phyloP scores from a whole-genome alignment of 106 monocot genomes.

The Triglochin maritima region DNA sequence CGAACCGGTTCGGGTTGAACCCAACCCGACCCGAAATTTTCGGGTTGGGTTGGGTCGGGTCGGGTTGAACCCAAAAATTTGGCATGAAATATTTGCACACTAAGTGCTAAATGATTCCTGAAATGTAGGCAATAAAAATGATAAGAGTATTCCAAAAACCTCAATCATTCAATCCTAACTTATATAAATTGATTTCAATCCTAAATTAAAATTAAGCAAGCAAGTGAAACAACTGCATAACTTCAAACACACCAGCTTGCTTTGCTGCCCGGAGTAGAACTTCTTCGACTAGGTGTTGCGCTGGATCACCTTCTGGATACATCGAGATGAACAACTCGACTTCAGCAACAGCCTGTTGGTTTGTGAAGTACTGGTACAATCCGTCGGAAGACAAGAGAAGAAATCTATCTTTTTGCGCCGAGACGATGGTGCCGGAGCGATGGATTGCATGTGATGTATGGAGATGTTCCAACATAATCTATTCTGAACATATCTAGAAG shows the following conservation, averaged over 20 bases:
- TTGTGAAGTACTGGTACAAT: conserved; percentile 91
- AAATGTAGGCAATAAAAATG: too few species aligned
- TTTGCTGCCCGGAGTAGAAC: conserved; percentile 55
- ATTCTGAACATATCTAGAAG: conserved; percentile 86
- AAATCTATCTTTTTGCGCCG: conserved; percentile 44
- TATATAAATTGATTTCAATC: too few species aligned
- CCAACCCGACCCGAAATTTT: too few species aligned
- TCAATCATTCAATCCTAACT: too few species aligned
- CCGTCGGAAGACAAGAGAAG: conserved; percentile 86
- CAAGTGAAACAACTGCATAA: too few species aligned
- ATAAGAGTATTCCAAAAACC: too few species aligned
- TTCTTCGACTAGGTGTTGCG: conserved; percentile 57
- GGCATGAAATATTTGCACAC: too few species aligned
- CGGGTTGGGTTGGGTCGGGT: too few species aligned
- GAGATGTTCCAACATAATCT: conserved; percentile 67
- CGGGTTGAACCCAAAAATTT: too few species aligned
- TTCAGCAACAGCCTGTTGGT: conserved; percentile 56
- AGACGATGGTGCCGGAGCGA: conserved; percentile 58
- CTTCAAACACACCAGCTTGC: conserved; percentile 50
- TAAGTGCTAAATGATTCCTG: too few species aligned
- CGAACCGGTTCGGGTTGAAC: too few species aligned
- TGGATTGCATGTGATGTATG: conserved; percentile 77
- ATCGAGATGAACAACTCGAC: conserved; percentile 66
- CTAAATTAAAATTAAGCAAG: too few species aligned
- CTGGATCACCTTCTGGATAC: conserved; percentile 73